Evolutionary conservation across 352 stramenopile species (phyloP).

Genomic region (Thraustochytrium striatum): DNA sequence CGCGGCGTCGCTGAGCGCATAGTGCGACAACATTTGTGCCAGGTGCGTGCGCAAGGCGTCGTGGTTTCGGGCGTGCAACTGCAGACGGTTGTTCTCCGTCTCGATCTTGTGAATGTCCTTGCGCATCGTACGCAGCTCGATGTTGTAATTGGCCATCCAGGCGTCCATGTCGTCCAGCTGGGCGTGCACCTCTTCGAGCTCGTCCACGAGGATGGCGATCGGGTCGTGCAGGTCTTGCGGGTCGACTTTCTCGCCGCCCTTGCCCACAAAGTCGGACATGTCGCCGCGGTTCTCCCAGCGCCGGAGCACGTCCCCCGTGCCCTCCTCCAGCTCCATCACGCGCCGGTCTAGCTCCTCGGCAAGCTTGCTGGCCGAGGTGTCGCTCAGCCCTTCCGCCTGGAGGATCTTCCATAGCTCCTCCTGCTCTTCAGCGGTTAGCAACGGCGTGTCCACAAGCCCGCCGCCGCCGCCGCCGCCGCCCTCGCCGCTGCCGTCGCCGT

Average conservation of each 20-base stretch:
- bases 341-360: neutral
- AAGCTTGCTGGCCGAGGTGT: neutral
- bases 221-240: neutral
- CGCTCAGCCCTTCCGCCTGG: neutral
- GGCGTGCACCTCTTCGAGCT: slow-evolving; percentile 28
- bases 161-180: slow-evolving; percentile 41
- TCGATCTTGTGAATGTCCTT: slow-evolving; percentile 48
- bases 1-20: slow-evolving; percentile 16
- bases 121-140: slow-evolving; percentile 40
- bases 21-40: slow-evolving; percentile 17
- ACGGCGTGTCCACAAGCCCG: neutral
- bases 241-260: neutral
- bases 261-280: slow-evolving; percentile 7
- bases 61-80: slow-evolving; percentile 26
- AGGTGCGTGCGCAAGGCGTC: slow-evolving; percentile 12
- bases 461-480: neutral
- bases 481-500: neutral
- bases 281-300: slow-evolving; percentile 35
- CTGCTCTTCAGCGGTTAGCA: slow-evolving; percentile 16
- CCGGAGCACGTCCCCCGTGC: slow-evolving; percentile 10
- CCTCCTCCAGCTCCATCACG: slow-evolving; percentile 15
- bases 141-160: slow-evolving; percentile 44
- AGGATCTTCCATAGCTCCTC: slow-evolving; percentile 32
- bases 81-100: slow-evolving; percentile 28
- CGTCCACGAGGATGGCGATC: slow-evolving; percentile 28